Evolutionary conservation across 176 grass and related monocot genomes (phyloP).

Genomic region (Hyparrhenia diplandra): DNA sequence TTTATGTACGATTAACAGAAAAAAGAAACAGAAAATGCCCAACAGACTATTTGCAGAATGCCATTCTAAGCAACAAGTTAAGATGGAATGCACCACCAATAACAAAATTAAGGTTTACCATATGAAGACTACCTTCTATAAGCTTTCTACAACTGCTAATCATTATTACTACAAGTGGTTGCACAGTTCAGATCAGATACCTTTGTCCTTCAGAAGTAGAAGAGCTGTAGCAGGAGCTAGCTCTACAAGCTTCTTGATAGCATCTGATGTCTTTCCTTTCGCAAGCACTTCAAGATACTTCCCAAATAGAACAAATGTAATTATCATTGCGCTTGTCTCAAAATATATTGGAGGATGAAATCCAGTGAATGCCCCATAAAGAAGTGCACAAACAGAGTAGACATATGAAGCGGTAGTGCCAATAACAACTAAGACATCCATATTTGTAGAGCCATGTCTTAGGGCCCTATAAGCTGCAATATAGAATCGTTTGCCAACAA

Average conservation of each 20-base stretch:
- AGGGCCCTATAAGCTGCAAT: conserved; percentile 72
- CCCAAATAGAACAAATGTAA: conserved; percentile 82
- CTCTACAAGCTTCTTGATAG: conserved; percentile 85
- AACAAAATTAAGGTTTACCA: not conserved
- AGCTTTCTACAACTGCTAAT: conserved; percentile 9
- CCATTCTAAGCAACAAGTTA: conserved; percentile 1
- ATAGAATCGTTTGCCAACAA: conserved; percentile 81
- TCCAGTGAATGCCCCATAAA: conserved; percentile 60
- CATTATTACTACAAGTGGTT: not conserved
- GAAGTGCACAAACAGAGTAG: conserved; percentile 72
- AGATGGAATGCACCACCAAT: conserved; percentile 2
- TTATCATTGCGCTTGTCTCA: conserved; percentile 89
- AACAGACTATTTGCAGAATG: conserved; percentile 1
- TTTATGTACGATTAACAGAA: not conserved
- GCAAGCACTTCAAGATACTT: conserved; percentile 81
- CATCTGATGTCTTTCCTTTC: conserved; percentile 83
- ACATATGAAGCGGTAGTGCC: conserved; percentile 75
- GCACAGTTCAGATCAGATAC: conserved; percentile 28
- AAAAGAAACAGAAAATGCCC: not conserved
- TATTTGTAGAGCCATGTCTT: conserved; percentile 75
- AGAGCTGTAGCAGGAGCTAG: conserved; percentile 70
- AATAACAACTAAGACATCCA: conserved; percentile 83
- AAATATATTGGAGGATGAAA: conserved; percentile 69
- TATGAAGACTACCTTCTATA: not conserved
- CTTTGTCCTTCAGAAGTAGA: conserved; percentile 64